These are phyloP conservation scores for Magnolia kwangsiensis DNA, from an alignment of 164 flowering plant species.

Conservation along the genomic window DNA sequence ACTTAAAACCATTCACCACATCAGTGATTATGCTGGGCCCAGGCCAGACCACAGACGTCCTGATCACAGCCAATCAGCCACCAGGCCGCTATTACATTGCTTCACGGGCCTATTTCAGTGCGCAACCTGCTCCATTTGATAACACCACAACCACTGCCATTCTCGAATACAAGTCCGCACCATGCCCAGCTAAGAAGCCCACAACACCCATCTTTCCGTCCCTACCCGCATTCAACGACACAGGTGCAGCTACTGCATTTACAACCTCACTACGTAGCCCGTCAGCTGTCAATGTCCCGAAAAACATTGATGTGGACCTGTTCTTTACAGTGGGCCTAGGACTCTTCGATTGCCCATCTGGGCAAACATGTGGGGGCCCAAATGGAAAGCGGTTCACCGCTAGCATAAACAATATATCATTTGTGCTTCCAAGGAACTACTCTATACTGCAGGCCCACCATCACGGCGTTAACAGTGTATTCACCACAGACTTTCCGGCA, in stretches of 20 bases:
- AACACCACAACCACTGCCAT: constrained; percentile 92
- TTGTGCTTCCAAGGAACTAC: constrained; percentile 58
- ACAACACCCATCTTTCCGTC: constrained; percentile 44
- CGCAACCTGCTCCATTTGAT: constrained; percentile 61
- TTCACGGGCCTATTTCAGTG: constrained; percentile 63
- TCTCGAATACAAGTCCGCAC: constrained; percentile 51
- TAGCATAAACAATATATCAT: constrained; percentile 88
- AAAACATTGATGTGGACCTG: constrained; percentile 45
- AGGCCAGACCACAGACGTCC: constrained; percentile 83
- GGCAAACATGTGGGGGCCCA: constrained; percentile 74
- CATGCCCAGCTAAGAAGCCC: constrained; percentile 27
- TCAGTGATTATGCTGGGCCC: constrained; percentile 75
- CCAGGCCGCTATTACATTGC: constrained; percentile 88
- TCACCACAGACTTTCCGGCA: constrained; percentile 69
- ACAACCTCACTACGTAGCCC: constrained; percentile 36
- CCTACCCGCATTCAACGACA: constrained; percentile 74
- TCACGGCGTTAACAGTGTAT: constrained; percentile 51
- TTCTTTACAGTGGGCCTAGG: constrained; percentile 83
- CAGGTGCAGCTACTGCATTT: constrained; percentile 55
- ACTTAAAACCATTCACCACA: constrained; percentile 65
- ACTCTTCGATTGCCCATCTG: constrained; percentile 48
- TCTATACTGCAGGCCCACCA: constrained; percentile 75
- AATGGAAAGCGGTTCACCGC: constrained; percentile 86
- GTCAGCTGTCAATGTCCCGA: constrained; percentile 37
- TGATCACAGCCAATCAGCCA: constrained; percentile 64